Evolutionary conservation across 352 stramenopile genomes (phyloP), one percentile per base, ranked within the genome.

Genomic region (Peronosclerospora sorghi): DNA sequence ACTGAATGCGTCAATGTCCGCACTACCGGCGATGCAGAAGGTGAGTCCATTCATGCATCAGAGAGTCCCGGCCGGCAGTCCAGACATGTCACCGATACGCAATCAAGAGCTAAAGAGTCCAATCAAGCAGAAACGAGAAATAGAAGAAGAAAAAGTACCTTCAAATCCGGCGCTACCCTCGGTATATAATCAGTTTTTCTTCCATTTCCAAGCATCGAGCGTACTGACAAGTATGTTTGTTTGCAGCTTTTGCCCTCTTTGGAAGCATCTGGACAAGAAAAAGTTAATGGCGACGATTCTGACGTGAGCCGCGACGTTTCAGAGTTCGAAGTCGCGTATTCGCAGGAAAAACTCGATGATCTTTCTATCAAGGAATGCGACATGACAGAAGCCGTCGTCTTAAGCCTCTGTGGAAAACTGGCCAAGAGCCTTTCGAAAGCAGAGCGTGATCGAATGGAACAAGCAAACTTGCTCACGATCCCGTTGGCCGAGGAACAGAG

Each of bases 311-410:
- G 49, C 10, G 58, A 68, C 19, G 55, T 68, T 12, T 46, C 45
- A 0, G 67, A 83, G 23, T 61, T 70, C 12, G 65, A 74, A 17
- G 68, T 87, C 13, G 83, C 74, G 0, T 62, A 78, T 21, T 87
- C 72, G 0, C 69, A 85, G 43, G 65, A 83, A 28, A 82, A 78
- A 39, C 43, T 84, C 9, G 62, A 64, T n/a, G 75, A 42, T 37
- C 44, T 17, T 28, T 84, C 71, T 19, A 63, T 86, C 18, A 65
- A 61, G 20, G 74, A 86, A 48, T 77, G 65, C 41, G 48, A 62
- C 5, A 20, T 59, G 24, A 43, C 55, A 27, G 50, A 65, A 4
- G 36, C 39, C 9, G 41, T 52, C 23, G 45, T 71, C 1, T 41
- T 87, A 20, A 56, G 56, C 1, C 59, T 85, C 1, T 56, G 45